These are phyloP conservation scores for Aspergillus sp. DNA, from an alignment of 2,329 filamentous ascomycete genomes.

Conservation along the genomic window DNA sequence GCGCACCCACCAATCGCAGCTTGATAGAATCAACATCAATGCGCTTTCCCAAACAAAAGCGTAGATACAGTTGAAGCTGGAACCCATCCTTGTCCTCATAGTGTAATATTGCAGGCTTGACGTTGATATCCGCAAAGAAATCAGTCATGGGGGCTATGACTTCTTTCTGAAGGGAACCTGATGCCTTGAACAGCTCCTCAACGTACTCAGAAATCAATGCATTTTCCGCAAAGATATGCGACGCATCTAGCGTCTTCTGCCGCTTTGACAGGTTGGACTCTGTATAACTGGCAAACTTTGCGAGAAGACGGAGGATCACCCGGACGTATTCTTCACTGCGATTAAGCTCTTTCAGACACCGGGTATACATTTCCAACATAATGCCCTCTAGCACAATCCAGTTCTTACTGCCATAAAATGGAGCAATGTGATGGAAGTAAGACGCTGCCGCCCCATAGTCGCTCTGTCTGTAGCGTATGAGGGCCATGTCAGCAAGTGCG, in stretches of 20 bases:
- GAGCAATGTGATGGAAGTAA: conserved; percentile 76
- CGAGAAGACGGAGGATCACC: conserved; percentile 68
- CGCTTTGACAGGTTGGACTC: conserved; percentile 35
- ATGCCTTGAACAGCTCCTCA: conserved; percentile 50
- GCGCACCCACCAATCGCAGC: conserved; percentile 62
- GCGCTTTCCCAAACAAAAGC: conserved; percentile 71
- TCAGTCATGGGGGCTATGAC: conserved; percentile 68
- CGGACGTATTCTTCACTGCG: conserved; percentile 77
- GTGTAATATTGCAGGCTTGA: conserved; percentile 71
- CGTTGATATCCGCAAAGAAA: conserved; percentile 70
- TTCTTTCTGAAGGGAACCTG: conserved; percentile 58
- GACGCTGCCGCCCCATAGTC: conserved; percentile 73
- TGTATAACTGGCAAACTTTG: conserved; percentile 39
- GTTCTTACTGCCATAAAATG: conserved; percentile 73
- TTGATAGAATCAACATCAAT: conserved; percentile 67
- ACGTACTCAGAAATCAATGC: conserved; percentile 38
- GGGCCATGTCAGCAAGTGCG: conserved; percentile 79
- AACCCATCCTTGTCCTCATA: conserved; percentile 74
- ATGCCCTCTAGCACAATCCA: conserved; percentile 81
- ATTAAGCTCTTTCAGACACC: conserved; percentile 75
- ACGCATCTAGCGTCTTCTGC: conserved; percentile 35
- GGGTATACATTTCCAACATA: conserved; percentile 82
- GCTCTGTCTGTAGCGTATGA: conserved; percentile 74
- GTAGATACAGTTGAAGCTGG: conserved; percentile 66
- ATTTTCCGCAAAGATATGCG: conserved; percentile 33